phyloP scores from a whole-genome alignment of 2,329 filamentous ascomycete genomes.

The Penicillium sp. region DNA sequence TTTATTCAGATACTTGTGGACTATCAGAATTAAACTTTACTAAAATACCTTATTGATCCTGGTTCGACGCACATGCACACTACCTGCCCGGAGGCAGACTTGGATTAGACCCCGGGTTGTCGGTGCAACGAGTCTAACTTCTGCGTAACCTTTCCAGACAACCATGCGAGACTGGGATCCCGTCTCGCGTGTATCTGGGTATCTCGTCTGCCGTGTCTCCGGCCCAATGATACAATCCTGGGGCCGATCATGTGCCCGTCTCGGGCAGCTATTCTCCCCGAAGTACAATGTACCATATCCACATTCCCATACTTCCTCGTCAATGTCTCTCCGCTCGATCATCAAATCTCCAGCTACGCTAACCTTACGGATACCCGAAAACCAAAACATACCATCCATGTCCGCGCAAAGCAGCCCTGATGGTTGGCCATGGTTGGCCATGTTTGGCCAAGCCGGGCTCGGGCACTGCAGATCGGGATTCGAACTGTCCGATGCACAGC shows the following conservation, averaged over 20 bases:
- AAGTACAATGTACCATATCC: not conserved
- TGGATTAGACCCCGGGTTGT: constrained; percentile 14
- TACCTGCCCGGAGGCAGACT: not conserved
- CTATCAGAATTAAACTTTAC: not conserved
- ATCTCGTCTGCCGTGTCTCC: not conserved
- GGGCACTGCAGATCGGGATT: constrained; percentile 8
- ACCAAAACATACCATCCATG: not conserved
- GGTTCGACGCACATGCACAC: not conserved
- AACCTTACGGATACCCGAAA: too few species aligned
- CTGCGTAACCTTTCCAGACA: constrained; percentile 1
- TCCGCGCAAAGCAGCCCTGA: not conserved
- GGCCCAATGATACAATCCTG: not conserved
- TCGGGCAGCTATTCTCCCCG: not conserved
- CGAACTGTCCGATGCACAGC: constrained; percentile 3
- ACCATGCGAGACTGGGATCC: not conserved
- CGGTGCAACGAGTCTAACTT: constrained; percentile 7
- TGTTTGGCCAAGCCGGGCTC: not conserved
- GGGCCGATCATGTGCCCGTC: not conserved
- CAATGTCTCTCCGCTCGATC: too few species aligned
- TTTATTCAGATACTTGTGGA: not conserved
- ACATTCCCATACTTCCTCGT: not conserved
- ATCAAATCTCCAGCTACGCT: not conserved
- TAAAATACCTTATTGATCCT: not conserved
- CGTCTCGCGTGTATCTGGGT: not conserved
- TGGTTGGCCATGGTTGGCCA: constrained; percentile 1